phyloP scores from a whole-genome alignment of 1,284 basidiomycete genomes.

The Boletellus deceptivus region DNA sequence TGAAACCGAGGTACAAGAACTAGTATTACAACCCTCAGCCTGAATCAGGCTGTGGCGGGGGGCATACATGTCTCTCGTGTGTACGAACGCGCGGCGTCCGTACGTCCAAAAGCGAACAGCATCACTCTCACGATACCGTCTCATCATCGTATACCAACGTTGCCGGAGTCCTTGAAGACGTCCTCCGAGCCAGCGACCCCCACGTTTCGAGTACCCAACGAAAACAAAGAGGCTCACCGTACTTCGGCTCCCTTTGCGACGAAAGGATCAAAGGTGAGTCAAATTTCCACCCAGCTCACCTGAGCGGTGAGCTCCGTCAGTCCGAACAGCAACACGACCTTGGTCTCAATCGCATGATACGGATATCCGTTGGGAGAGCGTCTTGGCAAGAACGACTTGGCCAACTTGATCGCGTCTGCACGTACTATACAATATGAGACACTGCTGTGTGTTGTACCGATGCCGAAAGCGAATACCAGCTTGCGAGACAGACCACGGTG shows the following conservation, averaged over 20 bases:
- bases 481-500: too few relatives aligned
- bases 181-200: not conserved
- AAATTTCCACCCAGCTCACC: slow-evolving; percentile 41
- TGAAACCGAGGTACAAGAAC: too few relatives aligned
- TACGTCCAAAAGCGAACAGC: too few relatives aligned
- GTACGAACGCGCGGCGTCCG: too few relatives aligned
- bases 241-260: slow-evolving; percentile 26
- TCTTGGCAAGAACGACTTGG: slow-evolving; percentile 17
- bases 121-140: slow-evolving; percentile 7
- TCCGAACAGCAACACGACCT: slow-evolving; percentile 44
- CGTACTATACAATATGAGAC: slow-evolving; percentile 40
- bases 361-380: slow-evolving; percentile 15
- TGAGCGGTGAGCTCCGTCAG: slow-evolving; percentile 47
- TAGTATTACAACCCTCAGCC: too few relatives aligned
- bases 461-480: too few relatives aligned
- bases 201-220: too few relatives aligned
- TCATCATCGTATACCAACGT: slow-evolving; percentile 38
- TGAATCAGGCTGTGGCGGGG: too few relatives aligned
- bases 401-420: slow-evolving; percentile 36
- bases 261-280: slow-evolving; percentile 7
- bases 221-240: slow-evolving; percentile 23
- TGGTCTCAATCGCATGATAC: slow-evolving; percentile 38
- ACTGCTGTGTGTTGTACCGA: too few relatives aligned
- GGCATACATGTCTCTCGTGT: too few relatives aligned
- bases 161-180: slow-evolving; percentile 35